Conservation (phyloP, 805 yeast genomes). For the Teunomyces cretensis region DNA sequence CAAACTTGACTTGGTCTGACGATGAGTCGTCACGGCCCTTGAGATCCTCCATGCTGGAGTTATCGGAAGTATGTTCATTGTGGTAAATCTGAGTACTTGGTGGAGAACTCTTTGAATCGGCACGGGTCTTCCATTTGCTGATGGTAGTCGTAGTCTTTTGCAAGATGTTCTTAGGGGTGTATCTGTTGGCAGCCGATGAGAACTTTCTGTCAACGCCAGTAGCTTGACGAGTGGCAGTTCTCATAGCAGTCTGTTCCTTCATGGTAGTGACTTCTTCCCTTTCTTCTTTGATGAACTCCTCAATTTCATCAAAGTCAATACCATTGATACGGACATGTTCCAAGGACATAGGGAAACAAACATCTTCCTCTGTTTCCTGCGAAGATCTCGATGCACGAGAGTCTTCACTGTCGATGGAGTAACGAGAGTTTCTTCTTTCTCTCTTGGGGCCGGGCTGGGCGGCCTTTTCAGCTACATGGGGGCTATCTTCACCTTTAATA, state of each 20-base stretch:
- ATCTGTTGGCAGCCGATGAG: constrained; percentile 54
- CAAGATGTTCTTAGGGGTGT: constrained; percentile 52
- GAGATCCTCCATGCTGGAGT: constrained; percentile 13
- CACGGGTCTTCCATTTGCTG: neutral
- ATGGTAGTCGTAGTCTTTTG: constrained; percentile 9
- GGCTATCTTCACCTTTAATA: constrained; percentile 3
- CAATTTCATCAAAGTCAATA: constrained; percentile 88
- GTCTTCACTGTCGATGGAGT: constrained; percentile 60
- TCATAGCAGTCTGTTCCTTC: constrained; percentile 15
- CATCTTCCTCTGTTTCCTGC: constrained; percentile 95
- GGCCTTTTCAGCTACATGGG: neutral
- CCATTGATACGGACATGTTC: constrained; percentile 63
- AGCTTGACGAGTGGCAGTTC: neutral
- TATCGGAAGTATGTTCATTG: constrained; percentile 23
- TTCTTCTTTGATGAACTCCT: constrained; percentile 69
- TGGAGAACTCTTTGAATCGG: neutral
- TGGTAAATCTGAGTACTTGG: constrained; percentile 2
- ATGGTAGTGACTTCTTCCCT: constrained; percentile 42
- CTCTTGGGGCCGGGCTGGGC: constrained; percentile 11
- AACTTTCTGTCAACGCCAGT: neutral
- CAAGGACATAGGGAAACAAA: constrained; percentile 97
- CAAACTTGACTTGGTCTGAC: constrained; percentile 40
- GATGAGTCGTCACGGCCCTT: constrained; percentile 16
- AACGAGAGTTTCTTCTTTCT: constrained; percentile 35
- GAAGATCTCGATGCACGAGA: constrained; percentile 76